Evolutionary conservation across 2,329 filamentous ascomycete genomes (phyloP), one percentile per base, ranked within the genome.

Genomic region (Emmonsia crescens): DNA sequence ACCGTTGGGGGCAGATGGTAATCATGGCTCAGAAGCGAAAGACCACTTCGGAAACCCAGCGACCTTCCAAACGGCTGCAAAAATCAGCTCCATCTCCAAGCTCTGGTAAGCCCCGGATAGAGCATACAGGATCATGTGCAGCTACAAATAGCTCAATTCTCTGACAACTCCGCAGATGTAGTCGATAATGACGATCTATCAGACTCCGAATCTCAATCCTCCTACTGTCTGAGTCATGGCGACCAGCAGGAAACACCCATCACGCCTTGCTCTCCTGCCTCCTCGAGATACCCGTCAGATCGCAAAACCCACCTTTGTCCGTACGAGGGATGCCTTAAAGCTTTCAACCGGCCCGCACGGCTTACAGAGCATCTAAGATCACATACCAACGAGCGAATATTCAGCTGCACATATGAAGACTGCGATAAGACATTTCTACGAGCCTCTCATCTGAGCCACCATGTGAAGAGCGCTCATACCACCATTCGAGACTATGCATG

Each of bases 351-450:
- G 2, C 91, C 91, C 0, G 88, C 88, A 40, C 85, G 90, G 33
- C 81, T 96, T 3, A 81, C 87, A 63, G 86, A 89, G 62, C 93
- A 97, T 70, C 76, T 93, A 29, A 83, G 91, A 65, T 91, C 89
- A 0, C 93, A 97, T 73, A 93, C 85, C 60, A 91, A 93, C 67
- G 89, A 93, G 67, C 85, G 92, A 0, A 86, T 91, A 0, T 95
- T 89, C 73, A 80, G 81, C 46, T 97, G 93, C 70, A 78, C 80
- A 1, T 82, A 87, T 64, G 76, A 81, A 5, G 85, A 76, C 49
- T 97, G 93, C 71, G 83, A 85, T 68, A 96, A 96, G 77, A 83
- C 86, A 49, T 97, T 96, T 72, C 83, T 91, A 16, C 89, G 94
- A 64, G 85, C 90, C 66, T 93, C 93, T 68, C 91, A 96, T 75